phyloP scores from a whole-genome alignment of 345 rosid species.

The Euphorbia peplus region DNA sequence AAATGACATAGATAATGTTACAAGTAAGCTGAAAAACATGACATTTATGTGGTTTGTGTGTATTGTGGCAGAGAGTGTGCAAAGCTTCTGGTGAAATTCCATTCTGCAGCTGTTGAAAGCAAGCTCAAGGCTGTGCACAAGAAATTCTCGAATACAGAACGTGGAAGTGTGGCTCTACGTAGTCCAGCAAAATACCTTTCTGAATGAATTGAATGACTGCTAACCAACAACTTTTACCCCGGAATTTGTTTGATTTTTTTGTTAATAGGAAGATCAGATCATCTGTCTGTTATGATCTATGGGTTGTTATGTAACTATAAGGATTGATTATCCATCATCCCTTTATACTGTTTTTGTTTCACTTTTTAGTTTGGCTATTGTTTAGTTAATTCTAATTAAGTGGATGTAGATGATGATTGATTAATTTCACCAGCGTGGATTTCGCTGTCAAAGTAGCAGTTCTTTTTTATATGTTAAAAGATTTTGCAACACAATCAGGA shows the following conservation, averaged over 20 bases:
- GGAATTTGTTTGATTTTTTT: background rate
- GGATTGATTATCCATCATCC: too few species aligned
- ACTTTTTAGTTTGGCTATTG: too few species aligned
- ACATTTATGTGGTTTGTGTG: background rate
- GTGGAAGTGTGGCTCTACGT: conserved; percentile 56
- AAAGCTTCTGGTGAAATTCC: conserved; percentile 48
- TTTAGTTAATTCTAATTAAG: too few species aligned
- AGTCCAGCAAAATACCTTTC: conserved; percentile 48
- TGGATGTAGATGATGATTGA: too few species aligned
- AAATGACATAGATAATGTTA: too few species aligned
- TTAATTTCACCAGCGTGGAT: too few species aligned
- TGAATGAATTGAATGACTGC: too few species aligned
- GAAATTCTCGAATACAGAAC: conserved; percentile 59
- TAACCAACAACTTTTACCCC: background rate
- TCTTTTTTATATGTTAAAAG: too few species aligned
- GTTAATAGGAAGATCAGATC: conserved; percentile 5
- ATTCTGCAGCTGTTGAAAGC: conserved; percentile 53
- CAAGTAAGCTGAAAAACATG: too few species aligned
- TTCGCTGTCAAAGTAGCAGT: too few species aligned
- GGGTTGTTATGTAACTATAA: background rate
- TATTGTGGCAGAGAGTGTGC: conserved; percentile 57
- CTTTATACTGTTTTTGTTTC: too few species aligned
- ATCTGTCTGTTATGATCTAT: conserved; percentile 5
- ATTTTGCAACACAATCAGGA: too few species aligned
- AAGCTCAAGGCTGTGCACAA: conserved; percentile 58